A percentile compares a stretch with the other conserved stretches of the same genome.
Evolutionary conservation across 106 monocot genomes (phyloP).

Genomic region (Iris macrosiphon): DNA sequence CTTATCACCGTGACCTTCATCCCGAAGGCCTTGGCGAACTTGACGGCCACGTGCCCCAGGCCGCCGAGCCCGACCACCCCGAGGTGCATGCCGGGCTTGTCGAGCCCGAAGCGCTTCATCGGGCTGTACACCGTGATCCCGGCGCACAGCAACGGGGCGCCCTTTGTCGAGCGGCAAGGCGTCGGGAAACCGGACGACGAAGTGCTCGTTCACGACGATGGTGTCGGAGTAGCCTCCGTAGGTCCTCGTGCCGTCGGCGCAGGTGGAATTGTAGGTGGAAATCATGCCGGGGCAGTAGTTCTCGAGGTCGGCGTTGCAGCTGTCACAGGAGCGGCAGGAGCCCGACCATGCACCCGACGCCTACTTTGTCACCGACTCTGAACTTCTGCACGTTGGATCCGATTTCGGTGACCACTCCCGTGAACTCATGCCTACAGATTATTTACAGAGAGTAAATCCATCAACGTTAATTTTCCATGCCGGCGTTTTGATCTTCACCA

Average conservation of each 20-base stretch:
- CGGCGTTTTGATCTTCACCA: too few relatives aligned
- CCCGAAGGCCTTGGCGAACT: constrained; percentile 75
- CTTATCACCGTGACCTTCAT: constrained; percentile 79
- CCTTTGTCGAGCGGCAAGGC: constrained; percentile 50
- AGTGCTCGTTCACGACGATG: constrained; percentile 49
- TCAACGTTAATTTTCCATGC: too few relatives aligned
- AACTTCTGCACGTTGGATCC: constrained; percentile 12
- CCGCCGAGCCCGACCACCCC: constrained; percentile 72
- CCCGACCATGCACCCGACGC: constrained; percentile 15
- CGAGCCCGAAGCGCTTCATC: constrained; percentile 55
- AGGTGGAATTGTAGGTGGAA: constrained; percentile 31
- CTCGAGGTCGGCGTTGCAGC: constrained; percentile 6
- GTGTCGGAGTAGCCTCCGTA: constrained; percentile 59
- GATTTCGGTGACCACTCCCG: constrained; percentile 12
- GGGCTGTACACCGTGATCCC: constrained; percentile 73
- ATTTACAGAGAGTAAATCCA: too few relatives aligned
- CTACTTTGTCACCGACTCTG: constrained; percentile 5
- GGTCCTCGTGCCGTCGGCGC: constrained; percentile 33
- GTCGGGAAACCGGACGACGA: constrained; percentile 52
- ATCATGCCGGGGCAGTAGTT: constrained; percentile 15
- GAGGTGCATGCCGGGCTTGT: constrained; percentile 52
- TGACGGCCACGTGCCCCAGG: constrained; percentile 77
- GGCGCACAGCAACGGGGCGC: constrained; percentile 69
- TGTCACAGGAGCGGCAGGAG: constrained; percentile 6
- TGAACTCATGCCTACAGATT: constrained; percentile 19